Percentiles rank a stretch among this genome's conserved stretches.
These are phyloP conservation scores for Furcasterigmium sp. DNA, from an alignment of 2,329 filamentous ascomycete species.

Conservation along the genomic window DNA sequence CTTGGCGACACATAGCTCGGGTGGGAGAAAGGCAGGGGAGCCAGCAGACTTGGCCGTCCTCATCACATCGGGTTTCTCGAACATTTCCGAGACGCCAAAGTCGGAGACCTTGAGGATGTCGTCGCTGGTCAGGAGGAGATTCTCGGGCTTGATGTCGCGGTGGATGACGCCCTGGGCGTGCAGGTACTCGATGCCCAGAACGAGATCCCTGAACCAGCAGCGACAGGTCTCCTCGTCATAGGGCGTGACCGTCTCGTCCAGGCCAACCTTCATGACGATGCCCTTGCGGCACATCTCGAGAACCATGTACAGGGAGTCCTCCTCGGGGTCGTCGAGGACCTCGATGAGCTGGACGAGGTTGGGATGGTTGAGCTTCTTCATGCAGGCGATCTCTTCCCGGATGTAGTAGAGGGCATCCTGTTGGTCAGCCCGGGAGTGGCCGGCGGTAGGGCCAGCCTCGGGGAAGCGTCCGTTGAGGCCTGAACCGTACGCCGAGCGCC, in stretches of 20 bases:
- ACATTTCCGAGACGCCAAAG: conserved; percentile 99
- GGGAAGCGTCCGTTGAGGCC: conserved; percentile 19
- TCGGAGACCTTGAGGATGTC: conserved; percentile 96
- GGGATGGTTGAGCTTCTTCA: conserved; percentile 95
- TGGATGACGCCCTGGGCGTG: conserved; percentile 94
- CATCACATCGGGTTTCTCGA: conserved; percentile 77
- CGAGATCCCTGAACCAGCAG: conserved; percentile 90
- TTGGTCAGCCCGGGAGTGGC: conserved; percentile 39
- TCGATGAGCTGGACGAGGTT: conserved; percentile 93
- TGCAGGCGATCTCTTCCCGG: conserved; percentile 93
- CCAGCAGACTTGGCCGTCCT: conserved; percentile 88
- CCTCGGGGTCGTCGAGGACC: conserved; percentile 89
- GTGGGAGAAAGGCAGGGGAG: conserved; percentile 89
- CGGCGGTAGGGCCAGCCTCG: conserved; percentile 1
- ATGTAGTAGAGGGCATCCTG: conserved; percentile 76
- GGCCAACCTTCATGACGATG: conserved; percentile 89
- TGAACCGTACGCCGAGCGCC: conserved; percentile 19
- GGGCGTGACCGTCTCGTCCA: conserved; percentile 77
- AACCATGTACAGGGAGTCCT: conserved; percentile 97
- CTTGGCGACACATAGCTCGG: conserved; percentile 81
- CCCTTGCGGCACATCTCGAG: conserved; percentile 99
- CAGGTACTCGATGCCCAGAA: conserved; percentile 91
- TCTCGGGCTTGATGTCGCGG: conserved; percentile 96
- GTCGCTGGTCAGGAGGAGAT: conserved; percentile 82
- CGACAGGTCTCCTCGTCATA: conserved; percentile 80